Percentiles rank a stretch among this genome's conserved stretches.
Conservation (phyloP, 345 rosid species). For the Xanthoceras sorbifolium region DNA sequence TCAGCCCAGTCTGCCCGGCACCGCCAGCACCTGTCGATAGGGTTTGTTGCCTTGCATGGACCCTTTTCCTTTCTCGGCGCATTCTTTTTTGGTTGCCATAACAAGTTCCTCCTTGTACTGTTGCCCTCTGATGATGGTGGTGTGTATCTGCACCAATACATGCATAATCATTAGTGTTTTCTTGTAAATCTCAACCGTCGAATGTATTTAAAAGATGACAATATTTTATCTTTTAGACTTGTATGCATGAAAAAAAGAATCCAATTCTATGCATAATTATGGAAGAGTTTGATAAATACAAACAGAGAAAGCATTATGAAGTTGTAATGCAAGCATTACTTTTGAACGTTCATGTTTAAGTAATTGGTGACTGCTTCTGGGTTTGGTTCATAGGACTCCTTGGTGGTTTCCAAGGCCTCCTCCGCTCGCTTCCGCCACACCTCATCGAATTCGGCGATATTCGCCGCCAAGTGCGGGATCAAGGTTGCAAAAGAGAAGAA, state of each 20-base stretch:
- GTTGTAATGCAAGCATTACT: slow-evolving; percentile 20
- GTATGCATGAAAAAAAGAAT: too few relatives aligned
- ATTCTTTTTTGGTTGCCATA: background rate
- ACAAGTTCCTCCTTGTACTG: slow-evolving; percentile 32
- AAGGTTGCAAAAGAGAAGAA: slow-evolving; percentile 26
- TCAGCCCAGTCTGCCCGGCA: slow-evolving; percentile 50
- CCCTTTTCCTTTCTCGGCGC: background rate
- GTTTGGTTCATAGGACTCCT: slow-evolving; percentile 28
- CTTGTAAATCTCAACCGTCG: too few relatives aligned
- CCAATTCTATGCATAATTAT: too few relatives aligned
- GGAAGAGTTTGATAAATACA: too few relatives aligned
- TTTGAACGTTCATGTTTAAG: slow-evolving; percentile 25
- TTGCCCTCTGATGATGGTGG: slow-evolving; percentile 1
- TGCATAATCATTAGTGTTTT: too few relatives aligned
- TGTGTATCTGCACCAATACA: slow-evolving; percentile 18
- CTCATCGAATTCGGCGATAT: slow-evolving; percentile 32
- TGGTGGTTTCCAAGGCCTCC: slow-evolving; percentile 34
- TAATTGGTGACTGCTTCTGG: slow-evolving; percentile 29
- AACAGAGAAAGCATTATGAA: background rate
- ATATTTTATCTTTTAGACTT: too few relatives aligned
- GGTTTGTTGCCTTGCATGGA: slow-evolving; percentile 37
- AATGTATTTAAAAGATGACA: too few relatives aligned
- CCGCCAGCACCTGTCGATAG: slow-evolving; percentile 68
- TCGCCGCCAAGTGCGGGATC: slow-evolving; percentile 31
- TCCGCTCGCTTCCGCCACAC: slow-evolving; percentile 43